Percentiles rank a stretch among this genome's conserved stretches.
phyloP scores from a whole-genome alignment of 352 stramenopile genomes.

The Phytophthora syringae region DNA sequence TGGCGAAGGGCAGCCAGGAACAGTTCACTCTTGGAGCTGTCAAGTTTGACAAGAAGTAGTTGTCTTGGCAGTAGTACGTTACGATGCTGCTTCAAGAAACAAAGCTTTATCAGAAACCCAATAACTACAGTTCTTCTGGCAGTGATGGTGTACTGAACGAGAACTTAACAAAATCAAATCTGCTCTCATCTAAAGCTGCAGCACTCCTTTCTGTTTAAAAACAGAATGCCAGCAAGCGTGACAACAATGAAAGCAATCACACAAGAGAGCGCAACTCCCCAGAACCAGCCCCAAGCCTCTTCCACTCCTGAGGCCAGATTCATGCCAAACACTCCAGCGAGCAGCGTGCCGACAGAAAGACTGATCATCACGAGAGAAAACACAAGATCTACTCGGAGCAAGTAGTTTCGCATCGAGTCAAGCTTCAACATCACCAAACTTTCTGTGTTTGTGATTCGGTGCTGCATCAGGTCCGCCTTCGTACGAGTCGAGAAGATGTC shows the following conservation, averaged over 20 bases:
- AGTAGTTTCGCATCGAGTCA: constrained; percentile 82
- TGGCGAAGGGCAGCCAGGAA: constrained; percentile 78
- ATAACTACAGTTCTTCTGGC: no score
- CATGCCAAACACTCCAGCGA: constrained; percentile 78
- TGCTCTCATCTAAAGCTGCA: constrained; percentile 38
- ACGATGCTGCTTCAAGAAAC: not conserved
- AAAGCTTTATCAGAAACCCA: not conserved
- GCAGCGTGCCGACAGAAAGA: constrained; percentile 67
- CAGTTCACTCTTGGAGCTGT: constrained; percentile 86
- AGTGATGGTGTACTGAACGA: no score
- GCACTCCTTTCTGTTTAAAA: constrained; percentile 71
- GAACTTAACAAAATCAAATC: not conserved
- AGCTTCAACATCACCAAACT: constrained; percentile 83
- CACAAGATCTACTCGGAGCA: constrained; percentile 75
- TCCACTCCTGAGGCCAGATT: constrained; percentile 67
- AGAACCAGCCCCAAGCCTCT: constrained; percentile 57
- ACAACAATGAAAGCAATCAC: constrained; percentile 55
- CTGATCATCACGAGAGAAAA: constrained; percentile 73
- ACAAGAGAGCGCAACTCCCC: constrained; percentile 54
- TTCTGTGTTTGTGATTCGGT: constrained; percentile 81
- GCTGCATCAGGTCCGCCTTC: constrained; percentile 69
- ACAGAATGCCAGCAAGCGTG: constrained; percentile 50
- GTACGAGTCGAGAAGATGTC: constrained; percentile 83
- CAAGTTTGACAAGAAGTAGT: constrained; percentile 80
- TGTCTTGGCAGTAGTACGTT: not conserved